Evolutionary conservation across 257 asterid species (phyloP), one percentile per base, ranked within the genome.

Genomic region (Handroanthus guayacan): DNA sequence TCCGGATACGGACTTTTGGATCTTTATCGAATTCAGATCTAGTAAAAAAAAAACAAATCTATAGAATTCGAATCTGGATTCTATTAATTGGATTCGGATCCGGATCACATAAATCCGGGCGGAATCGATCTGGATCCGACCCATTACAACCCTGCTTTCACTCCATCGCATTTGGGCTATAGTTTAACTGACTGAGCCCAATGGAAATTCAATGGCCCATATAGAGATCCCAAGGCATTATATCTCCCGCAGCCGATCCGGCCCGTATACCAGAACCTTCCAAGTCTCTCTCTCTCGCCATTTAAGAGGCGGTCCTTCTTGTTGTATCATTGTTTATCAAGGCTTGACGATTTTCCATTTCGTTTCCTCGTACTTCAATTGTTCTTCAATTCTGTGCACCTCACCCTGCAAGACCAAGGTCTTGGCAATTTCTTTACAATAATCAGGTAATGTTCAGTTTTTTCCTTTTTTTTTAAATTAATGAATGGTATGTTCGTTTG

Each of bases 181-280:
- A 61, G 14, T 1, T 2, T 36, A 34, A 34, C 64, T 31, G 13
- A 36, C 18, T 20, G 5, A 61, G 18, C 67, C 67, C 67, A 61
- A 37, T 61, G 12, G 3, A 34, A 14, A 39, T 9, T 37, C 39
- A 4, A 3, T 0, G 50, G 13, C 69, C 69, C 57, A 51, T 10
- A 48, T 12, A 47, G 54, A 51, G 12, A 51, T 9, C 12, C 52
- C 14, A 47, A 47, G 10, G 2, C 18, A 36, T 38, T 41, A 16
- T 39, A 12, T 37, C 3, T 66, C 37, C 5, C 13, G 18, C 1
- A 44, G 65, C 51, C 78, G 51, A 47, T 17, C n/a, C n/a, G 45
- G 60, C 75, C 62, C 80, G 57, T n/a, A 39, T 38, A 48, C 76
- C 76, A 61, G 81, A 69, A 77, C 20, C 71, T 77, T 77, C 81